Base-by-base conservation (phyloP, 768 basidiomycete genomes). In the Termitomyces sp. region DNA sequence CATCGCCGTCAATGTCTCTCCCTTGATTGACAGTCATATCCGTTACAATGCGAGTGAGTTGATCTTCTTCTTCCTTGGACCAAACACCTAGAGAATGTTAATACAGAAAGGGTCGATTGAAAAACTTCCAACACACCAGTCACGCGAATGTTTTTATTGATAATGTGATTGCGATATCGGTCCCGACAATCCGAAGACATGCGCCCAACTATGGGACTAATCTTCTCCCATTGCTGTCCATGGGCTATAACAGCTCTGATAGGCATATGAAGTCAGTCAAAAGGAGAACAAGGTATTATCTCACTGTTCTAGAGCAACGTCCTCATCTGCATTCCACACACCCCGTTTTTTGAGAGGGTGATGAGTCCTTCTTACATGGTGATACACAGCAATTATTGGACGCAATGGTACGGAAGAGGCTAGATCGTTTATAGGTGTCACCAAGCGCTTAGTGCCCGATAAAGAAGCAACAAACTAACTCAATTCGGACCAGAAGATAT, bases 131-230 rank as follows among this genome's bases (percentile, higher is more conserved):
- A 67, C 76, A 28, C 60, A 80, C 90, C 90, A 52, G 73, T 73
- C 7, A 78, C 66, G n/a, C 88, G 83, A 13, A 80, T 74, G 24
- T 86, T 86, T 16, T 83, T 80, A 61, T 87, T 81, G 20, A 83
- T 77, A 29, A 94, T 80, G 63, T 94, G 88, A 67, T 94, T 94
- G 53, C 92, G 85, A 70, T 86, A 93, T 55, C 92, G 81, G 70
- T 94, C 92, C 10, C 92, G 81, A 70, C 92, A 94, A 67, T 94
- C 92, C 3, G 85, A 76, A 18, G 88, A 83, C 80, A 83, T 86
- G 44, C 92, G 79, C 26, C 88, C 88, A 5, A 94, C 90, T 20
- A 77, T 68, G 44, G 72, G 72, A 65, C 87, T 84, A 45, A 94
- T 80, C 64, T 85, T 88, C 71, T 90, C 87, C 92, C 92, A 94